Evolutionary conservation across 495 filamentous ascomycete genomes (phyloP).

Genomic region (Letharia lupina): DNA sequence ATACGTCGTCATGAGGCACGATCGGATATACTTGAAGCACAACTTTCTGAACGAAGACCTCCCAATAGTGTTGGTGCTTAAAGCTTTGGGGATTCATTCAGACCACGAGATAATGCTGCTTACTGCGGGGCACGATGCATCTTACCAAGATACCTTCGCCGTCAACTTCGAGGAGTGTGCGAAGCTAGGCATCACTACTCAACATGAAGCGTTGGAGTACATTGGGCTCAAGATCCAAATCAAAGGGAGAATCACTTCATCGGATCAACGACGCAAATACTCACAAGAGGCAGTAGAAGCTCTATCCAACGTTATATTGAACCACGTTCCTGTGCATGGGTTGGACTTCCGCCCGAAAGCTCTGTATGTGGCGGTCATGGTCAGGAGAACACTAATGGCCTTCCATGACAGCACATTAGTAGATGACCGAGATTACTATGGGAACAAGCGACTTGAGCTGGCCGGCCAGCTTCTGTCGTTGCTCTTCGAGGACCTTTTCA

Average conservation of each 20-base stretch:
- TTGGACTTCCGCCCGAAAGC: slow-evolving; percentile 93
- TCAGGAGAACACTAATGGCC: slow-evolving; percentile 86
- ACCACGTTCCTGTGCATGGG: slow-evolving; percentile 82
- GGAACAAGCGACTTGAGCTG: slow-evolving; percentile 92
- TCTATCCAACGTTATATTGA: slow-evolving; percentile 80
- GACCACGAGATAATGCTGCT: slow-evolving; percentile 90
- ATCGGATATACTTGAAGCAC: slow-evolving; percentile 78
- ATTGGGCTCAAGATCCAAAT: slow-evolving; percentile 79
- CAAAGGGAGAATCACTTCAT: slow-evolving; percentile 49
- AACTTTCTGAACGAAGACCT: slow-evolving; percentile 89
- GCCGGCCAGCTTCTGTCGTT: slow-evolving; percentile 91
- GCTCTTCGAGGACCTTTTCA: slow-evolving; percentile 95
- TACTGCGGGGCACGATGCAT: slow-evolving; percentile 70
- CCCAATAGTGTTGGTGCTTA: slow-evolving; percentile 83
- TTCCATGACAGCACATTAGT: slow-evolving; percentile 79
- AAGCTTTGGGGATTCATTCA: slow-evolving; percentile 86
- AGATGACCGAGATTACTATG: slow-evolving; percentile 95
- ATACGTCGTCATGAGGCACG: slow-evolving; percentile 88
- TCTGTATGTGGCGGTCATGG: slow-evolving; percentile 93
- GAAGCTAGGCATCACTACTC: slow-evolving; percentile 73
- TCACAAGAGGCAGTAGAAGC: slow-evolving; percentile 87
- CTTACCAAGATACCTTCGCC: slow-evolving; percentile 86
- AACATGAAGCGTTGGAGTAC: slow-evolving; percentile 90
- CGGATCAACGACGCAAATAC: slow-evolving; percentile 53
- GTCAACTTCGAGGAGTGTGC: slow-evolving; percentile 90